Evolutionary conservation across 1,284 basidiomycete genomes (phyloP), one percentile per base, ranked within the genome.

Genomic region (Rhodofomes roseus): DNA sequence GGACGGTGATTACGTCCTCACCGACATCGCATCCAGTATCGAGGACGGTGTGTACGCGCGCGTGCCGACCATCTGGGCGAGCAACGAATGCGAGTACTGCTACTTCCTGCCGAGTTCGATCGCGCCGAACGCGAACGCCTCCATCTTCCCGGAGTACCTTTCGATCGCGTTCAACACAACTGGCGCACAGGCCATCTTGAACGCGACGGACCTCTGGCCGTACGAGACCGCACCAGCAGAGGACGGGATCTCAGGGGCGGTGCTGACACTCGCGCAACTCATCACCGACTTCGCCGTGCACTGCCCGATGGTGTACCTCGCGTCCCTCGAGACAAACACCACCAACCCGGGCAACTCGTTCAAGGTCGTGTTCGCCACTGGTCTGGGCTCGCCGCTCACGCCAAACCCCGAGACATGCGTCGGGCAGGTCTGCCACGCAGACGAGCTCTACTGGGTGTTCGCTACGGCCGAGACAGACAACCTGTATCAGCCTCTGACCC

Each of bases 401-500:
- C 48, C 61, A 31, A 62, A 62, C 39, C 61, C 61, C 14, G 54
- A 29, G 41, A 62, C 61, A 4, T 62, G 61, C 44, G 41, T 50
- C 18, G 61, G 61, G 14, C 61, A 62, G 43, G 61, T 62, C n/a
- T 62, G 61, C 53, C 61, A 62, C 23, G 61, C 58, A 20, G 61
- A 62, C 27, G 61, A 62, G 31, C 53, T 62, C 20, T 62, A 62
- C 56, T 62, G 58, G 58, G 61, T 62, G 16, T 62, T 62, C 41
- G 61, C 58, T 22, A 62, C 61, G 29, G 61, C 61, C 4, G 61
- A 62, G 56, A 62, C 61, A 27, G 61, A 62, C 25, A 55, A 57
- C 44, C 58, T 62, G 36, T 60, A 62, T 23, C 61, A 62, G 50
- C 61, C 61, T 25, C 41, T 62, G 36, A 60, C 58, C 8, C 31